Evolutionary conservation across 1,284 basidiomycete genomes (phyloP).

Genomic region (Neolentinus lepideus): DNA sequence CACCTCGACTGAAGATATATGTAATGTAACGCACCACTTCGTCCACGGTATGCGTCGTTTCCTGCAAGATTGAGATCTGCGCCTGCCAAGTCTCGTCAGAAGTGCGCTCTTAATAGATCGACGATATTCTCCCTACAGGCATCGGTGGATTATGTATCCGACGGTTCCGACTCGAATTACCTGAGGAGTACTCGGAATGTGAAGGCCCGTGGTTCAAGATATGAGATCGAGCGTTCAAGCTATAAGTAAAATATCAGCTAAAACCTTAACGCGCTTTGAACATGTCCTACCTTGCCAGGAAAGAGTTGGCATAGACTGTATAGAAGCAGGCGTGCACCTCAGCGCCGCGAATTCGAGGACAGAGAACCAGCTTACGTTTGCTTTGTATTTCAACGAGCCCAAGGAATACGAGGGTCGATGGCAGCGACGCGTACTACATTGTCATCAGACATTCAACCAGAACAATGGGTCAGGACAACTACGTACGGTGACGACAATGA

Average conservation of each 20-base stretch:
- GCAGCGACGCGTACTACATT: not conserved
- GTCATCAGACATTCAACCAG: not conserved
- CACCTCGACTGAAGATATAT: no score
- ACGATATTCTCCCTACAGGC: not conserved
- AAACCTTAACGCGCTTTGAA: not conserved
- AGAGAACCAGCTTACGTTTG: not conserved
- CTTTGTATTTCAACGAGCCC: not conserved
- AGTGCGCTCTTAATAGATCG: not conserved
- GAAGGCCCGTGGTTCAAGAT: not conserved
- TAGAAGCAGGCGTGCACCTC: not conserved
- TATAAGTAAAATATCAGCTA: not conserved
- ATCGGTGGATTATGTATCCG: not conserved
- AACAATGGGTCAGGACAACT: not conserved
- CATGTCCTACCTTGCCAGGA: not conserved
- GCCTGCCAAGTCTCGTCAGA: not conserved
- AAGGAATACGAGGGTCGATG: not conserved
- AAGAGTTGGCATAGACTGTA: conserved; percentile 2
- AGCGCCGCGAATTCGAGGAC: no score
- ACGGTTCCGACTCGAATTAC: not conserved
- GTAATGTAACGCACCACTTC: not conserved
- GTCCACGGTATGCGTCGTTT: not conserved
- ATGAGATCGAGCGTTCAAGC: not conserved
- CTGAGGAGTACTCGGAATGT: not conserved
- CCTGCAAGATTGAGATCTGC: not conserved
- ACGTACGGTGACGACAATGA: not conserved